Evolutionary conservation across 73 alveolate genomes (phyloP).

Genomic region (Symbiodinium natans): DNA sequence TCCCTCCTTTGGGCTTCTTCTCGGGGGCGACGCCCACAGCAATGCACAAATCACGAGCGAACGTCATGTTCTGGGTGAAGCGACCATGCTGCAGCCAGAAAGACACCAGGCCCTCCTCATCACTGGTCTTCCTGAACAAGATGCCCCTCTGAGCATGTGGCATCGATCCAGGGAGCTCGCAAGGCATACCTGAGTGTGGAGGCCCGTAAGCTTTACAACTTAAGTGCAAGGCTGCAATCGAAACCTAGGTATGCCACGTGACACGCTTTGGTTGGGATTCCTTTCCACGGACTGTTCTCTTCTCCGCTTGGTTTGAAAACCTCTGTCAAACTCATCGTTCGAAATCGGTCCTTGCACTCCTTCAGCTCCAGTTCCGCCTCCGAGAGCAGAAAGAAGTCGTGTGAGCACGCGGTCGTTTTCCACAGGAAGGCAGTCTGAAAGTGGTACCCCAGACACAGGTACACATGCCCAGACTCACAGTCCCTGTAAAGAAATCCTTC

Average conservation of each 20-base stretch:
- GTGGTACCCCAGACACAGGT: constrained; percentile 10
- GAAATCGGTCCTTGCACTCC: neutral
- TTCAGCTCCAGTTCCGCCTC: neutral
- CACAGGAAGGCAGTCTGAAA: constrained; percentile 31
- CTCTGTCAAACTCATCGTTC: neutral
- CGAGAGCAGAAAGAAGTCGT: neutral
- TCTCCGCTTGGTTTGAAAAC: neutral
- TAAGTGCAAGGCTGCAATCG: too few species aligned
- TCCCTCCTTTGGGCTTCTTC: neutral
- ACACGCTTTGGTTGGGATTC: neutral
- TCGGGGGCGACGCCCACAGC: neutral
- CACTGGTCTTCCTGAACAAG: neutral
- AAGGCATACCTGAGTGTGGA: neutral
- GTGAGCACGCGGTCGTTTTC: neutral
- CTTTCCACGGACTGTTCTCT: neutral
- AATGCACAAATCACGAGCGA: neutral
- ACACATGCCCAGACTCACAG: neutral
- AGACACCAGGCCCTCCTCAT: neutral
- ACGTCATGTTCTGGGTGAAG: neutral
- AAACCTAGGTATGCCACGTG: too few species aligned
- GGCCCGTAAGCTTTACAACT: too few species aligned
- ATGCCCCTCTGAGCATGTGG: neutral
- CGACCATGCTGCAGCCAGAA: neutral
- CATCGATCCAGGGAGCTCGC: neutral
- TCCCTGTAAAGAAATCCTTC: neutral